These are phyloP conservation scores for Ascomycota sp. DNA, from an alignment of 2,329 filamentous ascomycete species.

Conservation along the genomic window DNA sequence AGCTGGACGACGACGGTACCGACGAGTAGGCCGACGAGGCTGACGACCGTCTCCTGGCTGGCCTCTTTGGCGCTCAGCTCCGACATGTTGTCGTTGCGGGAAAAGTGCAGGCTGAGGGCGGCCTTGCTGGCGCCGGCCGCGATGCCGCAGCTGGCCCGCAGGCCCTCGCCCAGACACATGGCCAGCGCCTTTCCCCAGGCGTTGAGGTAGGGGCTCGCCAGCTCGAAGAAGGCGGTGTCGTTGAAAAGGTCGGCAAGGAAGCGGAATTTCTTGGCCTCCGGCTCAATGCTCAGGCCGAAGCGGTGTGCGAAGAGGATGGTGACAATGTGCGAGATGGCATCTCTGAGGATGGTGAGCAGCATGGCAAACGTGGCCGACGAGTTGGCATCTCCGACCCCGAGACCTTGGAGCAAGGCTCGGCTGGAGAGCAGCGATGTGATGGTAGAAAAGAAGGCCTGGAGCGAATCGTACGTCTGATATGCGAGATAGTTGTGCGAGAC, in stretches of 20 bases:
- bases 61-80: conserved; percentile 92
- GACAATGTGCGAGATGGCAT: conserved; percentile 59
- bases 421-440: conserved; percentile 65
- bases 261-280: conserved; percentile 78
- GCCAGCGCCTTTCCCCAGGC: conserved; percentile 25
- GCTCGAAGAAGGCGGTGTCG: conserved; percentile 70
- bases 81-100: conserved; percentile 65
- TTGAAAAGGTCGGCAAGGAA: conserved; percentile 79
- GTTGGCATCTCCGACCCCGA: conserved; percentile 67
- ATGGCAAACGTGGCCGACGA: conserved; percentile 66
- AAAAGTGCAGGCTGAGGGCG: conserved; percentile 80
- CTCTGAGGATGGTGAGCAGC: conserved; percentile 64
- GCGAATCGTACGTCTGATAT: conserved; percentile 51
- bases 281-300: conserved; percentile 65
- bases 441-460: conserved; percentile 69
- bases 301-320: conserved; percentile 75
- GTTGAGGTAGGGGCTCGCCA: conserved; percentile 55
- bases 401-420: conserved; percentile 54
- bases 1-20: conserved; percentile 65
- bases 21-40: conserved; percentile 65
- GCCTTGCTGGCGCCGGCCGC: conserved; percentile 82
- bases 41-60: conserved; percentile 86
- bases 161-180: conserved; percentile 27
- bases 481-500: conserved; percentile 70
- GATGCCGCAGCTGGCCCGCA: conserved; percentile 59